These are phyloP conservation scores for Trichoderma koningiopsis DNA, from an alignment of 2,329 filamentous ascomycete genomes.

Conservation along the genomic window DNA sequence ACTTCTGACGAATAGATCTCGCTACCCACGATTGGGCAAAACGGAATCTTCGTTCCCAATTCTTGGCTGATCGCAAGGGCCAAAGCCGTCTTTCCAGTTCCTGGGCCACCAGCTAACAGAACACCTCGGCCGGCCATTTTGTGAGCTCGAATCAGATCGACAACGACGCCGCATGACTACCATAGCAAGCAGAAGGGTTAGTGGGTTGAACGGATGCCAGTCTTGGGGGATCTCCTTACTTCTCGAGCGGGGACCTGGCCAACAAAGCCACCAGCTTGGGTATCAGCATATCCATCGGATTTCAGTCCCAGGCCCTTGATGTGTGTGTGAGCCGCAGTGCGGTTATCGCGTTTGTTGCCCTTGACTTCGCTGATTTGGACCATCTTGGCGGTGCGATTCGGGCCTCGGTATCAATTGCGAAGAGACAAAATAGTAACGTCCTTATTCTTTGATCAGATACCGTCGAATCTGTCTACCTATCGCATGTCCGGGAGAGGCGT, in stretches of 20 bases:
- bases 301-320: conserved; percentile 93
- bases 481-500: conserved; percentile 3
- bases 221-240: conserved; percentile 52
- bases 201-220: background rate
- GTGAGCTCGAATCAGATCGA: conserved; percentile 92
- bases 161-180: conserved; percentile 90
- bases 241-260: conserved; percentile 87
- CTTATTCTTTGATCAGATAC: background rate
- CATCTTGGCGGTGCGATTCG: conserved; percentile 55
- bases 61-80: conserved; percentile 96
- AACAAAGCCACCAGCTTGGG: conserved; percentile 79
- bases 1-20: conserved; percentile 98
- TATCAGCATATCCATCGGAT: conserved; percentile 81
- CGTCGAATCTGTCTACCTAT: background rate
- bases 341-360: conserved; percentile 90
- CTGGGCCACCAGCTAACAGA: conserved; percentile 88
- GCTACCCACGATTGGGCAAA: conserved; percentile 96
- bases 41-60: conserved; percentile 95
- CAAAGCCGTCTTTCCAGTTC: conserved; percentile 95
- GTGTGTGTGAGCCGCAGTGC: conserved; percentile 95
- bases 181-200: background rate
- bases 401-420: background rate
- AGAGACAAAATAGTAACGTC: background rate
- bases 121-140: conserved; percentile 98
- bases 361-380: conserved; percentile 94